Percentiles rank a stretch among this genome's conserved stretches.
Conservation (phyloP, 805 yeast genomes). For the Schizosaccharomyces octosporus region DNA sequence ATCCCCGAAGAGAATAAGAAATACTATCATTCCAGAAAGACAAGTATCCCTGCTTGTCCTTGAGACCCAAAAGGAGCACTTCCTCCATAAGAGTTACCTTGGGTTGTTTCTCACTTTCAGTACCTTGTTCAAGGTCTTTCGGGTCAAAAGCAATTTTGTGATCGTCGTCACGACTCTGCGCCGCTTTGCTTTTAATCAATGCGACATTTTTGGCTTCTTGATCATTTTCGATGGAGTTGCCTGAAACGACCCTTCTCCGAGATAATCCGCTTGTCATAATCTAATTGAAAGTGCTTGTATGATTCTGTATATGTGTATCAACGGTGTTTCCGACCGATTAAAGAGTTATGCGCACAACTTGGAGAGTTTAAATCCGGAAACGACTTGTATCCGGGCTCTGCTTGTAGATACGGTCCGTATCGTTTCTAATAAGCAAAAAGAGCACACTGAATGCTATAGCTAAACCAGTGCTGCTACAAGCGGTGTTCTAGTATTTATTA, state of each 20-base stretch:
- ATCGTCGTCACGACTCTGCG: conserved; percentile 11
- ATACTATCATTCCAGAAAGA: conserved; percentile 97
- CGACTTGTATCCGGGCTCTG: too few species aligned
- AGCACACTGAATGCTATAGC: too few species aligned
- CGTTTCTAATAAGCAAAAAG: too few species aligned
- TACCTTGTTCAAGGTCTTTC: conserved; percentile 26
- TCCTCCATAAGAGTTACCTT: conserved; percentile 86
- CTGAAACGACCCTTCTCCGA: conserved; percentile 2
- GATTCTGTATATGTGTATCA: too few species aligned
- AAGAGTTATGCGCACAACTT: too few species aligned
- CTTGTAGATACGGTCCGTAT: too few species aligned
- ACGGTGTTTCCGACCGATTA: too few species aligned
- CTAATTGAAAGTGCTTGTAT: not conserved
- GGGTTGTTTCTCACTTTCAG: conserved; percentile 30
- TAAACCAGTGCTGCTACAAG: too few species aligned
- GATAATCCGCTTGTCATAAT: conserved; percentile 1
- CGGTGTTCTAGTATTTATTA: too few species aligned
- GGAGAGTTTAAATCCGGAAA: too few species aligned
- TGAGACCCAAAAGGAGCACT: conserved; percentile 72
- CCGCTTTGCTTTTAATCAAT: not conserved
- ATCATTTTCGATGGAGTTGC: not conserved
- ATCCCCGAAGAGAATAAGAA: conserved; percentile 85
- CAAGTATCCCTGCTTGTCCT: conserved; percentile 78
- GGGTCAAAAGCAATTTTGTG: conserved; percentile 70
- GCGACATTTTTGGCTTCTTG: not conserved